phyloP scores from a whole-genome alignment of 2,329 filamentous ascomycete genomes.

The Fonsecaea monophora region DNA sequence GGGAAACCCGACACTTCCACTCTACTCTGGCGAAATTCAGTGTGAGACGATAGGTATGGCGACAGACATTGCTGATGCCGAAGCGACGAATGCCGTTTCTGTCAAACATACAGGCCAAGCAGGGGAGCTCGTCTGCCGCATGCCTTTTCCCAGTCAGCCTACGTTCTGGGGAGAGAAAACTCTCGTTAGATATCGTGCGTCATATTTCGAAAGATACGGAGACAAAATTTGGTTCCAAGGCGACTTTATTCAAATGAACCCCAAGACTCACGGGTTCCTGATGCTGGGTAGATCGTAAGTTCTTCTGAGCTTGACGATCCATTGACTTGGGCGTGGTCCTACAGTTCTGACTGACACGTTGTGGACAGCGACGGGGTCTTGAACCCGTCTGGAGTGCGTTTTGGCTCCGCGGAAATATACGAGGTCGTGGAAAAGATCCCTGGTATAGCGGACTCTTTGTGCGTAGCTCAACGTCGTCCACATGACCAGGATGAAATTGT shows the following conservation, averaged over 20 bases:
- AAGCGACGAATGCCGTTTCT: background rate
- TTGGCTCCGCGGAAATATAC: conserved; percentile 94
- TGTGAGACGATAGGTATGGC: conserved; percentile 57
- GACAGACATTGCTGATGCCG: conserved; percentile 10
- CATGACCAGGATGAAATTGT: conserved; percentile 24
- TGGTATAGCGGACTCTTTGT: conserved; percentile 12
- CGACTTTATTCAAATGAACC: conserved; percentile 52
- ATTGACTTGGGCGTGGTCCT: no score
- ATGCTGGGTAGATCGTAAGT: conserved; percentile 24
- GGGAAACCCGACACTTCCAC: conserved; percentile 71
- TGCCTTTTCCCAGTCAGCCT: background rate
- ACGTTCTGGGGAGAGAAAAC: conserved; percentile 4
- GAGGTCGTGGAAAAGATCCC: conserved; percentile 55
- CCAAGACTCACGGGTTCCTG: conserved; percentile 7
- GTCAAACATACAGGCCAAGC: background rate
- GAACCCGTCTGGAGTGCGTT: conserved; percentile 87
- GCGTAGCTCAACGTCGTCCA: conserved; percentile 21
- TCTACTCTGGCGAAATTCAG: conserved; percentile 65
- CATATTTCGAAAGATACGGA: conserved; percentile 6
- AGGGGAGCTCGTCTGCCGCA: conserved; percentile 5
- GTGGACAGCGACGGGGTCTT: conserved; percentile 47
- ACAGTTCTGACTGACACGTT: no score
- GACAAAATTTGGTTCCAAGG: conserved; percentile 64
- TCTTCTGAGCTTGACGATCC: no score
- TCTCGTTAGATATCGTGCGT: background rate